Evolutionary conservation across 2,329 filamentous ascomycete genomes (phyloP).

Genomic region (Magnaporthales sp.): DNA sequence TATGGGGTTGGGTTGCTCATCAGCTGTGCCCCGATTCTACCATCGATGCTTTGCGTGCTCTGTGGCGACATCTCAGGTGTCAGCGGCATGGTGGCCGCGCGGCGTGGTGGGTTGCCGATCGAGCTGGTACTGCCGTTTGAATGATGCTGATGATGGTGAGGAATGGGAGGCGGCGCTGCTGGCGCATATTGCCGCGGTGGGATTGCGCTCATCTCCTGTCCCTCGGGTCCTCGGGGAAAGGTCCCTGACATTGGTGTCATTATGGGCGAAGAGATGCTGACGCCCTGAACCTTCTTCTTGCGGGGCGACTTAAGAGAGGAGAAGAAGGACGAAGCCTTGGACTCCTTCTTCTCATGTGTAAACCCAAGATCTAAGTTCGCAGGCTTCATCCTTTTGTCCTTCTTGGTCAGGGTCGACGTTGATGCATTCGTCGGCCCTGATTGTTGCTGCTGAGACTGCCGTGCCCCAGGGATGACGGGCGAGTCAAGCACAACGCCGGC

Average conservation of each 20-base stretch:
- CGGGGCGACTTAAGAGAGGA: constrained; percentile 53
- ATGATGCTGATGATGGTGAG: constrained; percentile 34
- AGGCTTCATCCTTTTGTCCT: constrained; percentile 36
- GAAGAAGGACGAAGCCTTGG: constrained; percentile 49
- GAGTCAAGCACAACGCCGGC: constrained; percentile 41
- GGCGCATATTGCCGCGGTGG: constrained; percentile 50
- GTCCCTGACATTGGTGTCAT: constrained; percentile 54
- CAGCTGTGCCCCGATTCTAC: constrained; percentile 38
- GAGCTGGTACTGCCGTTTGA: constrained; percentile 14
- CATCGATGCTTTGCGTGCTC: constrained; percentile 45
- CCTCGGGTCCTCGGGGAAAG: constrained; percentile 42
- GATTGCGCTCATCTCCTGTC: constrained; percentile 49
- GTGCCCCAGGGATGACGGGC: constrained; percentile 25
- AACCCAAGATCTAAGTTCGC: constrained; percentile 37
- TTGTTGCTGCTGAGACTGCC: constrained; percentile 13
- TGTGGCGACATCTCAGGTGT: constrained; percentile 38
- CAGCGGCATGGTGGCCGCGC: constrained; percentile 28
- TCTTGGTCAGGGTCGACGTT: constrained; percentile 29
- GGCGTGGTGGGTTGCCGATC: constrained; percentile 7
- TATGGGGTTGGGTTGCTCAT: constrained; percentile 2
- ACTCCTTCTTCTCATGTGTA: constrained; percentile 40
- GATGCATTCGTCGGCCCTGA: constrained; percentile 12
- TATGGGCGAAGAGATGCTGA: constrained; percentile 57
- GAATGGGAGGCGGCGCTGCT: constrained; percentile 46
- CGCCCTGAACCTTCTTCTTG: constrained; percentile 40